These are phyloP conservation scores for Colletotrichum plurivorum DNA, from an alignment of 2,329 filamentous ascomycete species.

Conservation along the genomic window DNA sequence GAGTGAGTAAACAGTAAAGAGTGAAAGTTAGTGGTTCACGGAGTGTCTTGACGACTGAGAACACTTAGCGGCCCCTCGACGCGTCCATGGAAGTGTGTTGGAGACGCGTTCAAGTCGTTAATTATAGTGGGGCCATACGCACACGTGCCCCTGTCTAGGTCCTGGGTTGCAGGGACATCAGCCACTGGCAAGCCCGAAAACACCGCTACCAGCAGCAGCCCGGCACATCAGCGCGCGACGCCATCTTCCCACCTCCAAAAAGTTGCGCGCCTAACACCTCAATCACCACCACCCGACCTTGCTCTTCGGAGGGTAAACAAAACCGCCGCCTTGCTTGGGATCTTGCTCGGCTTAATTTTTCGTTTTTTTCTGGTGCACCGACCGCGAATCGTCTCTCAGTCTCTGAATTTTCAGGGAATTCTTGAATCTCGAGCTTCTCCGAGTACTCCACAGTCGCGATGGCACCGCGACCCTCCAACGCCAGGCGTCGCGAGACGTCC, in stretches of 20 bases:
- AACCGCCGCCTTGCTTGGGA: neutral
- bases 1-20: neutral
- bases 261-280: conserved; percentile 20
- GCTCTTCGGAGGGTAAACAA: conserved; percentile 22
- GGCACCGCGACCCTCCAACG: conserved; percentile 36
- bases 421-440: neutral
- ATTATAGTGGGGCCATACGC: conserved; percentile 4
- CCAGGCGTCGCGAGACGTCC: conserved; percentile 50
- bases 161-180: conserved; percentile 7
- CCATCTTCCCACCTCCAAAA: conserved; percentile 27
- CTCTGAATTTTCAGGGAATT: neutral
- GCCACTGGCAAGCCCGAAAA: conserved; percentile 31
- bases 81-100: conserved; percentile 39
- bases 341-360: neutral
- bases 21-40: neutral
- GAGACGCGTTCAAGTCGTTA: conserved; percentile 40
- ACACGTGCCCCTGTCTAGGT: conserved; percentile 18
- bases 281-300: conserved; percentile 13
- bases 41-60: no score
- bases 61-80: conserved; percentile 41
- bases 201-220: conserved; percentile 4
- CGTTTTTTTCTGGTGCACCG: neutral
- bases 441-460: conserved; percentile 24
- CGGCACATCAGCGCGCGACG: conserved; percentile 15
- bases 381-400: neutral